Base-by-base conservation (phyloP, 1,284 basidiomycete species). In the Ganoderma leucocontextum region DNA sequence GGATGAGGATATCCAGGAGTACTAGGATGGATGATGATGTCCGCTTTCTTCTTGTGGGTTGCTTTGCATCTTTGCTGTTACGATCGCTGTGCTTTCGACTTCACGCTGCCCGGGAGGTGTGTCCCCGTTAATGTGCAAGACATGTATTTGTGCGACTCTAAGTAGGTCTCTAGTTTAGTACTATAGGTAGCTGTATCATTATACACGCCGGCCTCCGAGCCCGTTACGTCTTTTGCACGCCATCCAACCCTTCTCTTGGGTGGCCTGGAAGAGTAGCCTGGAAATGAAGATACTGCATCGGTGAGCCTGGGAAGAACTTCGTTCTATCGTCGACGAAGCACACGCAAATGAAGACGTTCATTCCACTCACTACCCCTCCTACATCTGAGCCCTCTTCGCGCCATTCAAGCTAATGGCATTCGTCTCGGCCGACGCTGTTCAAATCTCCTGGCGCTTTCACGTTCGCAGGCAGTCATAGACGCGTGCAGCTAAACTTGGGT, bases 1-100 rank as follows among this genome's bases (percentile, higher is more conserved):
- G 25, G 91, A 92, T 68, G 86, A 87, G 25, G 91, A 92, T 68
- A 85, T 90, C 13, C 89, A 91, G 69, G 91, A 92, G 78, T 92
- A 91, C 74, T 92, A 75, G 83, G 53, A 39, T 33, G 19, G 33
- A 13, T 12, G 19, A 25, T 25, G 22, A 12, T 39, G 8, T 39
- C 22, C 36, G 36, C 17, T 33, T 49, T 33, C 29, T 47, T 5
- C 55, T 15, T 59, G 13, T 25, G 19, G 19, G n/a, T 52, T 22
- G 25, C 59, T 35, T 25, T 9, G 35, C 38, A 10, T 41, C 2
- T 58, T 53, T 41, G 22, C 38, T 41, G 38, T 39, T 8, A 6
- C 36, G 38, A 60, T 60, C 38, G 36, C n/a, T 39, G 10, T 39
- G 58, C 22, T 22, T 41, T 60, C 22, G 17, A n/a, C 38, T 22